Evolutionary conservation across 331 rosid genomes (phyloP).

Genomic region (Malus hybrid): DNA sequence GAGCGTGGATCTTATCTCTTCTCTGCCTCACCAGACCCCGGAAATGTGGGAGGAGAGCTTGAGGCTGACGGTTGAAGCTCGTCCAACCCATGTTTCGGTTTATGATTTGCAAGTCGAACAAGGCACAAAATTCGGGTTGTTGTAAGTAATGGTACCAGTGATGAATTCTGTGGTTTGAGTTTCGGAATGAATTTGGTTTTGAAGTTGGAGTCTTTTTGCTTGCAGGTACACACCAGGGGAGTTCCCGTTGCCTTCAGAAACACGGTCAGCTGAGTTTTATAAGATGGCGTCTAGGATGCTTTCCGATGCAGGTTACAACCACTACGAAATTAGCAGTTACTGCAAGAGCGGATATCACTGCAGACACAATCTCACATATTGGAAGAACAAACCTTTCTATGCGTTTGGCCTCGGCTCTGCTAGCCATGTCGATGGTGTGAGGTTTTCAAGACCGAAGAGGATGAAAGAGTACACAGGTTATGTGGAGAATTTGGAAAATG

Average conservation of each 20-base stretch:
- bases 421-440: constrained; percentile 63
- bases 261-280: constrained; percentile 66
- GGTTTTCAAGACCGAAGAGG: constrained; percentile 77
- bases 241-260: constrained; percentile 80
- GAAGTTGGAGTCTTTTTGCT: constrained; percentile 3
- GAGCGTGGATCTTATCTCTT: constrained; percentile 84
- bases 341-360: constrained; percentile 69
- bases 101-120: constrained; percentile 84
- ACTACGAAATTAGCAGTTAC: constrained; percentile 95
- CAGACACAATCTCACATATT: constrained; percentile 68
- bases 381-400: constrained; percentile 86
- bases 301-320: constrained; percentile 47
- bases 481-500: constrained; percentile 66
- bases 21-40: constrained; percentile 65
- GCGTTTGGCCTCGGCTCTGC: constrained; percentile 89
- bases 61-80: constrained; percentile 48
- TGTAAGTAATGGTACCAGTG: constrained; percentile 36
- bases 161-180: neutral
- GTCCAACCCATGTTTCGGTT: constrained; percentile 69
- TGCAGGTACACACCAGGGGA: constrained; percentile 74
- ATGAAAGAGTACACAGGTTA: constrained; percentile 52
- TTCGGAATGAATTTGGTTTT: constrained; percentile 13
- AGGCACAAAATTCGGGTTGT: constrained; percentile 64
- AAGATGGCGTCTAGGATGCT: constrained; percentile 72
- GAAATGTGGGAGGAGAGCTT: constrained; percentile 83